Evolutionary conservation across 1,284 basidiomycete species (phyloP).

Genomic region (Marasmius tenuissimus): DNA sequence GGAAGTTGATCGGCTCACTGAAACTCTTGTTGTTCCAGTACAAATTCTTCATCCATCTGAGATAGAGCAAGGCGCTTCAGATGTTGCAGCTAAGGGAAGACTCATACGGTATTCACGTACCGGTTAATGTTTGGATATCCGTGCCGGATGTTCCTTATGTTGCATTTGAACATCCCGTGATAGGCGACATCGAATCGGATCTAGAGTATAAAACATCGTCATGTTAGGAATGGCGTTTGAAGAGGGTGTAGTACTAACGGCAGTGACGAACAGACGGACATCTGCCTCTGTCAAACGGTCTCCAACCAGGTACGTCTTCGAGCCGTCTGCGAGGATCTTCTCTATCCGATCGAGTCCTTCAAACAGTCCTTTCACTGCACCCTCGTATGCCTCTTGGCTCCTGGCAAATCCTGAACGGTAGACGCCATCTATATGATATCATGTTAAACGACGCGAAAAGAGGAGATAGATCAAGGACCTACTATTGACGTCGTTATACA

Average conservation of each 20-base stretch:
- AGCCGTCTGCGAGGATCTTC: slow-evolving; percentile 59
- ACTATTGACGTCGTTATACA: slow-evolving; percentile 48
- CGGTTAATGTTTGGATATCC: slow-evolving; percentile 82
- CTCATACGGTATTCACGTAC: slow-evolving; percentile 19
- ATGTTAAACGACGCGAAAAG: background rate
- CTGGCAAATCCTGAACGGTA: slow-evolving; percentile 92
- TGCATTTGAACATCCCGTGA: slow-evolving; percentile 93
- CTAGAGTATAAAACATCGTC: slow-evolving; percentile 23
- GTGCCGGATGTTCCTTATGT: slow-evolving; percentile 74
- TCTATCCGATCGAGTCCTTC: slow-evolving; percentile 82
- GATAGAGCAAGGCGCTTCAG: background rate
- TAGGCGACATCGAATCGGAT: slow-evolving; percentile 82
- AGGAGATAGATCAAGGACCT: background rate
- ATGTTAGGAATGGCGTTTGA: background rate
- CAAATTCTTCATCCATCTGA: slow-evolving; percentile 46
- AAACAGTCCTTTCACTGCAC: slow-evolving; percentile 73
- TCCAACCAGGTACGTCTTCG: slow-evolving; percentile 82
- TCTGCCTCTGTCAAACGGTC: slow-evolving; percentile 89
- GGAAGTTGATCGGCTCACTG: background rate
- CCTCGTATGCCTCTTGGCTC: slow-evolving; percentile 80
- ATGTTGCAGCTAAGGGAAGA: background rate
- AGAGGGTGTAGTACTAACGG: slow-evolving; percentile 49
- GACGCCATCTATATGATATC: slow-evolving; percentile 62
- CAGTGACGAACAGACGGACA: slow-evolving; percentile 87
- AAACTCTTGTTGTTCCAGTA: background rate